Evolutionary conservation across 2,329 filamentous ascomycete genomes (phyloP), one percentile per base, ranked within the genome.

Genomic region (Fusarium caatingaense): DNA sequence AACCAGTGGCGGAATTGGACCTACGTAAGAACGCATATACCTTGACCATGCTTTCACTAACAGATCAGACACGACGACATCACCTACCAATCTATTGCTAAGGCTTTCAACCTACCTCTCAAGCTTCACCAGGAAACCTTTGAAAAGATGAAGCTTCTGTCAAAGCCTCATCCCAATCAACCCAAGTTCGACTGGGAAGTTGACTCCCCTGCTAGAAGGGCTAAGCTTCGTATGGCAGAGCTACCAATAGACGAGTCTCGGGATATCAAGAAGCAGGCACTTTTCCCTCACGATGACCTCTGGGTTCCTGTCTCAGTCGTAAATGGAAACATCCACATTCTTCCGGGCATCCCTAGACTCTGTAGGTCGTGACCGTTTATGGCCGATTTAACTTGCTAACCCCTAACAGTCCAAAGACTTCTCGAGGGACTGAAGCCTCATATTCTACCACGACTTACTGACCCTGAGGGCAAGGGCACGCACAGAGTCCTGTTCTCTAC

Each of bases 221-320:
- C 96, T 13, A 95, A 94, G 80, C 85, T 96, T 76, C 89, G 95
- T 72, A 99, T 99, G 96, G 91, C 97, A 8, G 86, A 93, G 78
- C 84, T 98, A 37, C 96, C 96, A 1, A 90, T 89, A 30, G 93
- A 98, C 77, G 85, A 89, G 48, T 83, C 82, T 7, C 83, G 90
- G 20, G 84, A 91, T 9, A 80, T 90, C 23, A 85, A 88, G 49
- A 87, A 92, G 45, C 94, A 98, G 78, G 90, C 91, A 20, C 74
- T 97, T 27, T 98, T 97, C 78, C 88, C 92, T 2, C 85, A 86
- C 12, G 91, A 97, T 3, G 90, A 94, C 55, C 83, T 97, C 23
- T 98, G 96, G 96, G 94, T 98, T 41, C 96, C 96, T 0, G 87
- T 98, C 50, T 87, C 88, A 20, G 90, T 97, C 7, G 93, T 97